These are phyloP conservation scores for Trichocladium antarcticum DNA, from an alignment of 495 filamentous ascomycete species.

Conservation along the genomic window DNA sequence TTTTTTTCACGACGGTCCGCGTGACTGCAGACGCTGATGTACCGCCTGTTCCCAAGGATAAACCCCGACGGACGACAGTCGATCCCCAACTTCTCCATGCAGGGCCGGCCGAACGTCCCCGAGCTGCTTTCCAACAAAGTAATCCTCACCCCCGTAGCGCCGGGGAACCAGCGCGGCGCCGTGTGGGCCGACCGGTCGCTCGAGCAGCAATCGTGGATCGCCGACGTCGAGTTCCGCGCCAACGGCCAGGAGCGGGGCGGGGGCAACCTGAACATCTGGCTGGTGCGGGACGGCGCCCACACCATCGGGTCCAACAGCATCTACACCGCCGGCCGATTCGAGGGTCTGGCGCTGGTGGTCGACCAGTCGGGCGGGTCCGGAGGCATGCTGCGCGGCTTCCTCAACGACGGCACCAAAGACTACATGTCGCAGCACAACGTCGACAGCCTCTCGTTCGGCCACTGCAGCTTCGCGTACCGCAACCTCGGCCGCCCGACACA, in stretches of 20 bases:
- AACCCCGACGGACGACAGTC: conserved; percentile 26
- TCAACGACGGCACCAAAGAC: conserved; percentile 81
- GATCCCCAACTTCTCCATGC: conserved; percentile 49
- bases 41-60: conserved; percentile 25
- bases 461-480: conserved; percentile 83
- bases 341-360: conserved; percentile 76
- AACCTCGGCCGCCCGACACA: conserved; percentile 77
- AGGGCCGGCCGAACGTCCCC: conserved; percentile 59
- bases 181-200: conserved; percentile 64
- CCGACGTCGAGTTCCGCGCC: conserved; percentile 77
- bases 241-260: conserved; percentile 74
- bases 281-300: conserved; percentile 57
- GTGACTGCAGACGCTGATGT: not conserved
- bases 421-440: conserved; percentile 69
- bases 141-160: conserved; percentile 79
- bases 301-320: conserved; percentile 60
- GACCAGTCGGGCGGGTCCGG: conserved; percentile 77
- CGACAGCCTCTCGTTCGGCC: conserved; percentile 81
- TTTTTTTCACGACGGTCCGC: no score
- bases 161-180: conserved; percentile 75
- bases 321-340: conserved; percentile 71
- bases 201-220: conserved; percentile 57
- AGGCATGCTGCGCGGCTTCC: conserved; percentile 76
- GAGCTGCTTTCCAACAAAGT: conserved; percentile 80
- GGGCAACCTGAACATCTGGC: conserved; percentile 92